Evolutionary conservation across 345 rosid genomes (phyloP).

Genomic region (Euphorbia peplus): DNA sequence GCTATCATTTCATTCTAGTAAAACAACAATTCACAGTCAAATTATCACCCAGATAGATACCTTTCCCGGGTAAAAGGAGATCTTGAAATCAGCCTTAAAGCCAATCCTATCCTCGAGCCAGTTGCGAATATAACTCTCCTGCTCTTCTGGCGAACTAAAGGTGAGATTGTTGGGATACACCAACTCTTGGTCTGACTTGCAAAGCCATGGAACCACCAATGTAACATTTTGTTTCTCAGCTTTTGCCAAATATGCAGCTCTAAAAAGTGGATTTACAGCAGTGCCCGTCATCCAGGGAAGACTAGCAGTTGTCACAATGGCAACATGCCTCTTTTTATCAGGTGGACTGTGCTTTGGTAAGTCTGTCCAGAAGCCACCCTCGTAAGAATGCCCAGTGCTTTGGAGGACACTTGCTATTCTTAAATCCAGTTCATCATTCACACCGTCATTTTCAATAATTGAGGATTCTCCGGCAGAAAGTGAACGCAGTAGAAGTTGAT

Average conservation of each 20-base stretch:
- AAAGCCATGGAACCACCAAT: conserved; percentile 96
- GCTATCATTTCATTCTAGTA: neutral
- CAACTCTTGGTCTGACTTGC: conserved; percentile 87
- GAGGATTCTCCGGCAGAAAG: conserved; percentile 62
- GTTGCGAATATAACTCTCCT: conserved; percentile 80
- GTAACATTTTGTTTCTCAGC: conserved; percentile 86
- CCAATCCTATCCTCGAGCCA: conserved; percentile 97
- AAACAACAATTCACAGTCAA: conserved; percentile 1
- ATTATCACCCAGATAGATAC: conserved; percentile 35
- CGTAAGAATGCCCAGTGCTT: conserved; percentile 91
- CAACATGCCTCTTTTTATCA: conserved; percentile 77
- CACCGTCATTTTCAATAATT: conserved; percentile 47
- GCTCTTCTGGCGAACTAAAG: conserved; percentile 92
- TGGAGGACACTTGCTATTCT: conserved; percentile 92
- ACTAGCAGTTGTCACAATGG: conserved; percentile 95
- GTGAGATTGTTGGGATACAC: conserved; percentile 87
- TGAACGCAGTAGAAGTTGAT: conserved; percentile 53
- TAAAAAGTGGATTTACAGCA: conserved; percentile 91
- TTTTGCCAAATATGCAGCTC: conserved; percentile 87
- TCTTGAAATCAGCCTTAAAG: conserved; percentile 81
- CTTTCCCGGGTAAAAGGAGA: conserved; percentile 98
- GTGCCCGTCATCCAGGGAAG: conserved; percentile 99
- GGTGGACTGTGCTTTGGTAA: conserved; percentile 44
- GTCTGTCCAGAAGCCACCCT: conserved; percentile 90
- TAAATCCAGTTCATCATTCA: conserved; percentile 66